Evolutionary conservation across 257 asterid genomes (phyloP).

Genomic region (Hygrophila difformis): DNA sequence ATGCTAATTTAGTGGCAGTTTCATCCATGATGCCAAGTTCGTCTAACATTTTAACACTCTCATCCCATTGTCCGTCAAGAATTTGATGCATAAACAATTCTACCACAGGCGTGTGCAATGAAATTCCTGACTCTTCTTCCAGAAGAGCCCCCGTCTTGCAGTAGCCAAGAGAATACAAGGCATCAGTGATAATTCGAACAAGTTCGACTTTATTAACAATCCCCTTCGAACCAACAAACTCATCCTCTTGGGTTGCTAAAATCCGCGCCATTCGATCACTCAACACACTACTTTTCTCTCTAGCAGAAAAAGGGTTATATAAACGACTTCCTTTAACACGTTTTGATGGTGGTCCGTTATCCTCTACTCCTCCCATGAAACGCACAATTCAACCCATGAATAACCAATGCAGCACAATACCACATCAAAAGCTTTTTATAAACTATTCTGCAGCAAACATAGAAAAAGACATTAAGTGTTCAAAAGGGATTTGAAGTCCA

Average conservation of each 20-base stretch:
- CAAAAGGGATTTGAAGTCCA: too few species aligned
- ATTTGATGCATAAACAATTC: slow-evolving; percentile 53
- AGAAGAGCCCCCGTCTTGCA: slow-evolving; percentile 43
- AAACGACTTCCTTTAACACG: slow-evolving; percentile 60
- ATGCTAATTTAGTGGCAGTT: slow-evolving; percentile 37
- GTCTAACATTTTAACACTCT: slow-evolving; percentile 44
- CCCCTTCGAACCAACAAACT: slow-evolving; percentile 59
- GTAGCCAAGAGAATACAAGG: slow-evolving; percentile 69
- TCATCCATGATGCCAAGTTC: slow-evolving; percentile 43
- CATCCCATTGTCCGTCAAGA: slow-evolving; percentile 75
- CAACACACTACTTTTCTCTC: slow-evolving; percentile 40
- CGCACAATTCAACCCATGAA: slow-evolving; percentile 66
- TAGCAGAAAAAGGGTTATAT: slow-evolving; percentile 34
- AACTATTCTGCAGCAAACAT: neutral
- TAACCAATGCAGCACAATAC: slow-evolving; percentile 20
- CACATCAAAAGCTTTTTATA: neutral
- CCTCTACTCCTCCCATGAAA: slow-evolving; percentile 84
- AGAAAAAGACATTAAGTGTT: too few species aligned
- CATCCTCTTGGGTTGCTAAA: slow-evolving; percentile 47
- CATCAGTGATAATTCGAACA: slow-evolving; percentile 56
- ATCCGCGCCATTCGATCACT: slow-evolving; percentile 54
- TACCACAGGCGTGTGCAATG: slow-evolving; percentile 39
- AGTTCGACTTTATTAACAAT: slow-evolving; percentile 59
- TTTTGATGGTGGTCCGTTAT: slow-evolving; percentile 72
- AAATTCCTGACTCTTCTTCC: slow-evolving; percentile 68